phyloP scores from a whole-genome alignment of 495 filamentous ascomycete genomes.

The Umbilicaria muhlenbergii region DNA sequence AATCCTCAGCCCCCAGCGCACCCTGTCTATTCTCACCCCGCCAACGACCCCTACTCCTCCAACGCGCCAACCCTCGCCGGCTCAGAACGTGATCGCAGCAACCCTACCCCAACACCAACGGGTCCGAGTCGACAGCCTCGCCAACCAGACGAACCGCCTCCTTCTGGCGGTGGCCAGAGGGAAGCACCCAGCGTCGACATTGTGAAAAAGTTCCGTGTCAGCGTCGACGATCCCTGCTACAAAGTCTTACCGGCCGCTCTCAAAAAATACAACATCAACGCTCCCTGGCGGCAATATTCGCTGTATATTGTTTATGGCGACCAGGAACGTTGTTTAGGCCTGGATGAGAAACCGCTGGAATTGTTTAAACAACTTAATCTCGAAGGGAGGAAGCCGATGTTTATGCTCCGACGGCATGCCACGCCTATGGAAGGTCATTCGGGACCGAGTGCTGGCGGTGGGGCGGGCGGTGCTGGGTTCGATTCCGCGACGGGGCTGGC shows the following conservation, averaged over 20 bases:
- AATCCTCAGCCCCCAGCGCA: constrained; percentile 19
- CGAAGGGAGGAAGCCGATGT: constrained; percentile 97
- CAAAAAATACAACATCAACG: constrained; percentile 96
- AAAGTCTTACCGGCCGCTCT: constrained; percentile 92
- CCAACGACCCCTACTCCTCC: constrained; percentile 16
- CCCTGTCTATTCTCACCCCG: constrained; percentile 26
- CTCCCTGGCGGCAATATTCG: constrained; percentile 91
- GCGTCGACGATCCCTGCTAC: constrained; percentile 94
- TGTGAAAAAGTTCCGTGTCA: constrained; percentile 94
- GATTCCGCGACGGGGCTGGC: too few species aligned
- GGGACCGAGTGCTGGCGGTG: constrained; percentile 5
- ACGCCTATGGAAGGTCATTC: constrained; percentile 15
- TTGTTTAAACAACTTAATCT: constrained; percentile 94
- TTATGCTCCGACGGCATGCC: constrained; percentile 72
- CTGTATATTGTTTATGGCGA: constrained; percentile 97
- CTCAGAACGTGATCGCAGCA: constrained; percentile 20
- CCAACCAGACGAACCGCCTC: constrained; percentile 20
- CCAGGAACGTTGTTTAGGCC: constrained; percentile 80
- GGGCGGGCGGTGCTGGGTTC: not conserved
- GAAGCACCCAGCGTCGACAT: constrained; percentile 57
- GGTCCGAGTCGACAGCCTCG: not conserved
- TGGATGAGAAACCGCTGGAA: constrained; percentile 86
- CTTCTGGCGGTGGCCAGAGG: constrained; percentile 28
- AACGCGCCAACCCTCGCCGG: constrained; percentile 15
- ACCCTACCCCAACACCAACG: constrained; percentile 24